phyloP scores from a whole-genome alignment of 2,329 filamentous ascomycete species.

The Achaetomium macrosporum region DNA sequence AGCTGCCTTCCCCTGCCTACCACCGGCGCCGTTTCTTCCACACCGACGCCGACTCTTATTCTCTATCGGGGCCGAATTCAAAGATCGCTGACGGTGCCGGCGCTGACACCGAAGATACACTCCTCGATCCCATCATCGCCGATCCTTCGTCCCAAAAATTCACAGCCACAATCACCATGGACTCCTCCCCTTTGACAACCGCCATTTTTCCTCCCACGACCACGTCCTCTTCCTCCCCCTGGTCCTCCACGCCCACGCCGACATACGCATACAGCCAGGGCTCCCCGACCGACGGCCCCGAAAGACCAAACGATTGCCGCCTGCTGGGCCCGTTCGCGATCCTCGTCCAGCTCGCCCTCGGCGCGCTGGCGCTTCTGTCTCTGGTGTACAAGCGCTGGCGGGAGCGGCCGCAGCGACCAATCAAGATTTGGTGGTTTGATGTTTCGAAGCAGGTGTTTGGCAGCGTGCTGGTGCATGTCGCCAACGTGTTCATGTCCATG shows the following conservation, averaged over 20 bases:
- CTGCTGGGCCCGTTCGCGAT: slow-evolving; percentile 88
- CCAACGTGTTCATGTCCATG: slow-evolving; percentile 96
- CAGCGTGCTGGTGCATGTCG: slow-evolving; percentile 81
- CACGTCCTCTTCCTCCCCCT: not conserved
- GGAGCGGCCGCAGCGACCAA: slow-evolving; percentile 81
- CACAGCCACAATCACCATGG: slow-evolving; percentile 17
- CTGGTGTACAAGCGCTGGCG: slow-evolving; percentile 91
- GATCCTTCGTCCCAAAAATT: not conserved
- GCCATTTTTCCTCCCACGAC: not conserved
- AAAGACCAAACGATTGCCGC: slow-evolving; percentile 57
- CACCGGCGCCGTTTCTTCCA: not conserved
- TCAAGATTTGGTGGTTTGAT: slow-evolving; percentile 98
- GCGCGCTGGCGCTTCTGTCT: slow-evolving; percentile 72
- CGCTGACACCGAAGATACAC: not conserved
- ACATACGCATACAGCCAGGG: not conserved
- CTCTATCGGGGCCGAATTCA: no score
- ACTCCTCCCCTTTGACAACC: slow-evolving; percentile 6
- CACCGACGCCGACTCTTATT: not conserved
- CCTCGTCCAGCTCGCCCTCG: slow-evolving; percentile 81
- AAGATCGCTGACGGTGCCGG: not conserved
- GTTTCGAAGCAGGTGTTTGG: slow-evolving; percentile 96
- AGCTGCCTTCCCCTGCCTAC: slow-evolving; percentile 8
- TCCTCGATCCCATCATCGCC: not conserved
- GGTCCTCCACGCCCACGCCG: not conserved
- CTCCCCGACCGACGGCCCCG: slow-evolving; percentile 8